Conservation (phyloP, 73 alveolate genomes). For the Blepharisma stoltei region DNA sequence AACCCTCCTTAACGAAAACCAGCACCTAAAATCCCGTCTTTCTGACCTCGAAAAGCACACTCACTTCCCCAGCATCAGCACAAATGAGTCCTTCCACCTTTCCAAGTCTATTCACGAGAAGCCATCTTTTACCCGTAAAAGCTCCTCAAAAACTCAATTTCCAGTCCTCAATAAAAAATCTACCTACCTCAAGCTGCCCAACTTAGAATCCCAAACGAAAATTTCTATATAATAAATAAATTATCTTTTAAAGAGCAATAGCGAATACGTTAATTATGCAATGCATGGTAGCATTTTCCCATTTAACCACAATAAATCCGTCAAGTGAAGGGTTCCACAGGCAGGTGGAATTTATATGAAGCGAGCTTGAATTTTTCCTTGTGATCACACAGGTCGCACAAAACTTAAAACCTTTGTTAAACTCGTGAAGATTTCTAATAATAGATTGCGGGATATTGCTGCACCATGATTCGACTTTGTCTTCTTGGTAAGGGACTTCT, state of each 20-base stretch:
- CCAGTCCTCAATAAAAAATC: too few relatives aligned
- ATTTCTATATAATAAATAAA: too few relatives aligned
- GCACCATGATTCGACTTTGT: neutral
- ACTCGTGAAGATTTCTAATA: neutral
- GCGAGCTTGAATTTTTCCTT: neutral
- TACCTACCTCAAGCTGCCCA: too few relatives aligned
- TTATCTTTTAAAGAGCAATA: neutral
- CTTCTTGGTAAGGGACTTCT: neutral
- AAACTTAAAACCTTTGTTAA: neutral
- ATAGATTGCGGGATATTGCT: neutral
- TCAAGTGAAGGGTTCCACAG: slow-evolving; percentile 15
- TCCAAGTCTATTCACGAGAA: too few relatives aligned
- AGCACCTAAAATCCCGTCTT: too few relatives aligned
- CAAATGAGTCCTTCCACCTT: too few relatives aligned
- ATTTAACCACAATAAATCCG: neutral
- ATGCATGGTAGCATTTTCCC: neutral
- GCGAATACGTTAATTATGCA: slow-evolving; percentile 24
- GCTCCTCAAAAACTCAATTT: too few relatives aligned
- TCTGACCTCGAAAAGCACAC: too few relatives aligned
- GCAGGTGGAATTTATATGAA: slow-evolving; percentile 24
- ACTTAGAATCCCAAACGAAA: too few relatives aligned
- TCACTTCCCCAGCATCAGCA: too few relatives aligned
- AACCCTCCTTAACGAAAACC: too few relatives aligned
- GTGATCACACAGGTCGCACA: slow-evolving; percentile 13
- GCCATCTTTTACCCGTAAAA: too few relatives aligned